These are phyloP conservation scores for Aspergillus diversus DNA, from an alignment of 495 filamentous ascomycete genomes.

Conservation along the genomic window DNA sequence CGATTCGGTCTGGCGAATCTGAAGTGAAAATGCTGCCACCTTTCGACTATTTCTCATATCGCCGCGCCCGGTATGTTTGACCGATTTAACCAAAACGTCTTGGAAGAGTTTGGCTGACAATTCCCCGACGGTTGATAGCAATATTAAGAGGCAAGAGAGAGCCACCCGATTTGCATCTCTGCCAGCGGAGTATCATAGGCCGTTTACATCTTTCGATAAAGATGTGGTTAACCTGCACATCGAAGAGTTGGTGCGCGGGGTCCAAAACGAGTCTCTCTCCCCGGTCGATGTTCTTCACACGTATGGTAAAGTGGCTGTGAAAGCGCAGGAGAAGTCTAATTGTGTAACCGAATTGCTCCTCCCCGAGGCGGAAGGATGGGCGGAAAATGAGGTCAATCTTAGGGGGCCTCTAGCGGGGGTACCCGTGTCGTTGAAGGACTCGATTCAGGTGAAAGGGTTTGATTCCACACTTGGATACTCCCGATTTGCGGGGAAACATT, in stretches of 20 bases:
- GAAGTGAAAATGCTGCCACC: conserved; percentile 54
- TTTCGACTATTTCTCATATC: conserved; percentile 63
- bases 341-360: conserved; percentile 91
- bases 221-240: conserved; percentile 74
- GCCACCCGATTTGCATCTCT: conserved; percentile 68
- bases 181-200: conserved; percentile 62
- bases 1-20: not conserved
- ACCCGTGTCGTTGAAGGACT: too few species aligned
- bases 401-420: too few species aligned
- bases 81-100: not conserved
- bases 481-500: too few species aligned
- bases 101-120: not conserved
- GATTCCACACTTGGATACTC: too few species aligned
- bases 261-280: conserved; percentile 67
- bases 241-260: conserved; percentile 72
- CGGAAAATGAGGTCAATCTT: conserved; percentile 68
- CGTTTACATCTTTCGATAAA: conserved; percentile 63
- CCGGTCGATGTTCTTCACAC: conserved; percentile 78
- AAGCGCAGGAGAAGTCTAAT: conserved; percentile 86
- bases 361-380: conserved; percentile 78
- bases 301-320: conserved; percentile 88
- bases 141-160: conserved; percentile 78
- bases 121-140: conserved; percentile 50
- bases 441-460: too few species aligned
- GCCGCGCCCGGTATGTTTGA: conserved; percentile 50